Base-by-base conservation (phyloP, 2,329 filamentous ascomycete genomes). In the Neopestalotiopsis sp. region DNA sequence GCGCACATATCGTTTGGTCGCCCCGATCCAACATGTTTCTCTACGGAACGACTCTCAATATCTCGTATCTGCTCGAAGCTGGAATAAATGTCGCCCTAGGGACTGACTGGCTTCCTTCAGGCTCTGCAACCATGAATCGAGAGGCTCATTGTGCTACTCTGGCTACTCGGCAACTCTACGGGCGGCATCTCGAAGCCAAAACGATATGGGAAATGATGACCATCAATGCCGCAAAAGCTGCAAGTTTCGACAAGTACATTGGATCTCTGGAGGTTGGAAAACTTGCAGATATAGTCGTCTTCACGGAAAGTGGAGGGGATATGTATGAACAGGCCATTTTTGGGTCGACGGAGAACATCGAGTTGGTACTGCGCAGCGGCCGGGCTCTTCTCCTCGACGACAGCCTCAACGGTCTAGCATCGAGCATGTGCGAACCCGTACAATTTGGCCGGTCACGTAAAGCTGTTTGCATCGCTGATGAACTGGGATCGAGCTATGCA, bases 261-360 rank as follows among this genome's bases (percentile, higher is more conserved):
- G 84, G 84, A 1, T 81, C 79, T 9, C 77, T 86, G 56, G 78
- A 78, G 4, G 78, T 75, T 24, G 82, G 83, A 0, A 83, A 82
- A 68, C 70, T 77, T 38, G 84, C 83, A 1, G 84, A 85, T 72
- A 71, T 85, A 4, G 78, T 82, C 13, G 75, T 85, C 1, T 83
- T 84, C 66, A 78, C 80, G 65, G 77, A 59, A 1, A 45, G 32
- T 4, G 24, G 30, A 14, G 52, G 70, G 5, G 67, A 74, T 60
- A 58, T 70, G 1, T 77, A 69, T 52, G 72, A 63, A 3, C 69
- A 72, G 57, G 76, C 74, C 10, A 68, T 75, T 13, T 76, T 72
- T 40, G 72, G 71, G 1, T 58, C 72, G 0, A 69, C 67, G 17
- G 72, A 73, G 56, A 68, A 70, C 13, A 71, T 78, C 12, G 75